Base-by-base conservation (phyloP, 2,329 filamentous ascomycete genomes). In the Verticillium klebahnii region DNA sequence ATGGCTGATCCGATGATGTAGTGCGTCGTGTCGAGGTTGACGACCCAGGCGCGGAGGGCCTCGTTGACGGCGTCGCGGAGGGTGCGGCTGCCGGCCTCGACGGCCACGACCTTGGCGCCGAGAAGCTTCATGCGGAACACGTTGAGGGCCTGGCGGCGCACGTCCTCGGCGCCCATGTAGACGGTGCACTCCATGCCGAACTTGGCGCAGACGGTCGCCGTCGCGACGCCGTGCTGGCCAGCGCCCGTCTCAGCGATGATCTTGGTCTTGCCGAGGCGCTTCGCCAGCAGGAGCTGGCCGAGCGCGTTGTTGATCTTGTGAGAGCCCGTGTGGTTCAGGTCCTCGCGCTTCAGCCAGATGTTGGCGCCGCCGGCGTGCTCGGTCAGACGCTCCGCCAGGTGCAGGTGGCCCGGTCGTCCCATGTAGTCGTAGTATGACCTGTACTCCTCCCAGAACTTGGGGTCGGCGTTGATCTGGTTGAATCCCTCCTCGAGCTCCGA, bases 261-360 rank as follows among this genome's bases (percentile, higher is more conserved):
- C 74, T 93, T 90, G 6, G 89, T 97, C 85, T 99, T 99, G 58
- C 95, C 95, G 57, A 99, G 79, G 65, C 92, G 84, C 69, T 85
- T 85, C 1, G 95, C 95, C 45, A 99, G 80, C 15, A 99, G 85
- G 57, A 97, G 88, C 76, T 99, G 95, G 2, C 95, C 95, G 9
- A 99, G 82, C 0, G 95, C 95, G 71, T 99, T 99, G 82, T 99
- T 99, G 82, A 99, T 98, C 85, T 99, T 99, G 84, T 99, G 95
- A 65, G 91, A 96, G 67, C 95, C 95, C 9, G 95, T 98, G 75
- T 99, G 95, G 78, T 98, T 98, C 61, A 98, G 82, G 74, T 99
- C 95, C 78, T 99, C 95, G 69, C 95, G 88, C 85, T 99, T 99
- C 68, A 99, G 80, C 89, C 94, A 99, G 80, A 99, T 96, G 72